Evolutionary conservation across 2,329 filamentous ascomycete genomes (phyloP).

Genomic region (Xylariales sp.): DNA sequence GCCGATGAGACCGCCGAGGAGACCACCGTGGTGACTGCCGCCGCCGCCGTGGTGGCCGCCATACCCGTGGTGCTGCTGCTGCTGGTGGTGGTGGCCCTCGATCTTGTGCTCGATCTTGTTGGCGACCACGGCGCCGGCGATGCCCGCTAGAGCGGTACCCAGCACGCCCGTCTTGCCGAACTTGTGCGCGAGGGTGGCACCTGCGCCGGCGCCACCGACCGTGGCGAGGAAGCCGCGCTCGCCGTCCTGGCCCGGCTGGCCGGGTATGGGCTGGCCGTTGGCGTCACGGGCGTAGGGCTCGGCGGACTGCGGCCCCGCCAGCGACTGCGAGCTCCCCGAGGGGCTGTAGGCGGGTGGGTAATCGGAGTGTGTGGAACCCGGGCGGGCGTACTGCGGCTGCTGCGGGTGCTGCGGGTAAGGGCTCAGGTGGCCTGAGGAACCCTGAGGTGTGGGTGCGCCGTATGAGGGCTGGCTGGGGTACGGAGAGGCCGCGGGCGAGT

Average conservation of each 20-base stretch:
- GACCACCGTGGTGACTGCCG: slow-evolving; percentile 12
- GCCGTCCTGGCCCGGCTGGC: slow-evolving; percentile 27
- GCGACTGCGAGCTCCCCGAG: not conserved
- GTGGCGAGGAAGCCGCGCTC: slow-evolving; percentile 53
- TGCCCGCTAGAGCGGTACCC: slow-evolving; percentile 46
- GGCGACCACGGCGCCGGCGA: slow-evolving; percentile 51
- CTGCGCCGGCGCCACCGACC: slow-evolving; percentile 46
- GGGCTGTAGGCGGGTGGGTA: slow-evolving; percentile 10
- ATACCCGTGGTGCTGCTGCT: slow-evolving; percentile 11
- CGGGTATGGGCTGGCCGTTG: slow-evolving; percentile 1
- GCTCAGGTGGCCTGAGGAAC: slow-evolving; percentile 15
- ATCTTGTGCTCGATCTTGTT: slow-evolving; percentile 45
- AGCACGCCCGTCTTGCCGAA: slow-evolving; percentile 49
- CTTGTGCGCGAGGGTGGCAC: slow-evolving; percentile 50
- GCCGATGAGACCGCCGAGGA: slow-evolving; percentile 15
- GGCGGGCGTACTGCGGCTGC: slow-evolving; percentile 20
- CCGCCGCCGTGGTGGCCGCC: slow-evolving; percentile 13
- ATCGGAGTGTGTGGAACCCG: slow-evolving; percentile 23
- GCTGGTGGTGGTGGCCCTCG: slow-evolving; percentile 15
- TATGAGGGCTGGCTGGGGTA: slow-evolving; percentile 17
- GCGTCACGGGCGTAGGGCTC: slow-evolving; percentile 16
- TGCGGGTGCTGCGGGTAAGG: slow-evolving; percentile 19
- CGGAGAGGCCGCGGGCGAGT: slow-evolving; percentile 12
- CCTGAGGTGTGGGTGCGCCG: slow-evolving; percentile 11
- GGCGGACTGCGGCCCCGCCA: slow-evolving; percentile 17